Percentiles rank a stretch among this genome's conserved stretches.
Evolutionary conservation across 2,329 filamentous ascomycete genomes (phyloP).

Genomic region (Exophiala oligosperma): DNA sequence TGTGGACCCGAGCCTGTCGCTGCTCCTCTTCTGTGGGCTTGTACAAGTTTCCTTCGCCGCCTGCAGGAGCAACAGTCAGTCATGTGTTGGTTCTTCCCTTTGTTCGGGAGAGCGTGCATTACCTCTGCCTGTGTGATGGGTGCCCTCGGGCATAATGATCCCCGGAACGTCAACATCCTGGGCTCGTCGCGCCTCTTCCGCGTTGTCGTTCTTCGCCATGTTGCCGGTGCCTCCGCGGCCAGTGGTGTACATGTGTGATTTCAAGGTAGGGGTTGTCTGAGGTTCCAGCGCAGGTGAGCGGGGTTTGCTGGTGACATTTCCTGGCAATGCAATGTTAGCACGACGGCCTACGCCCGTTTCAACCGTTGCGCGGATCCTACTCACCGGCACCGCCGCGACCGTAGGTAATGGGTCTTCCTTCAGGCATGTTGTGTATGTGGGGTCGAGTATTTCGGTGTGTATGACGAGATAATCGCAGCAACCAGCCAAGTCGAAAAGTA

Average conservation of each 20-base stretch:
- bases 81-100: neutral
- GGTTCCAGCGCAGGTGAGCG: slow-evolving; percentile 58
- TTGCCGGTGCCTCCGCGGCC: slow-evolving; percentile 86
- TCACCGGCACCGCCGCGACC: slow-evolving; percentile 29
- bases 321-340: slow-evolving; percentile 30
- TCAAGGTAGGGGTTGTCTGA: slow-evolving; percentile 79
- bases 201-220: slow-evolving; percentile 72
- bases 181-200: slow-evolving; percentile 68
- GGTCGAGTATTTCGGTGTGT: neutral
- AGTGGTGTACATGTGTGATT: slow-evolving; percentile 80
- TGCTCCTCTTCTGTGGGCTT: slow-evolving; percentile 32
- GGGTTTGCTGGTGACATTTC: slow-evolving; percentile 64
- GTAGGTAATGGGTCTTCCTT: slow-evolving; percentile 16
- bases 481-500: too few species aligned
- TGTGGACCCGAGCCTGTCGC: slow-evolving; percentile 33
- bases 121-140: slow-evolving; percentile 46
- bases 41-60: slow-evolving; percentile 31
- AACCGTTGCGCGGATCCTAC: neutral
- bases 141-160: slow-evolving; percentile 38
- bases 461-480: too few species aligned
- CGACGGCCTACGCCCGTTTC: neutral
- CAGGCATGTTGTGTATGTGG: neutral
- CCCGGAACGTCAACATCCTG: slow-evolving; percentile 73
- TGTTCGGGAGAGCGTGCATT: slow-evolving; percentile 23
- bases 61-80: slow-evolving; percentile 15